Base-by-base conservation (phyloP, 768 basidiomycete genomes). In the Podaxis sp. region DNA sequence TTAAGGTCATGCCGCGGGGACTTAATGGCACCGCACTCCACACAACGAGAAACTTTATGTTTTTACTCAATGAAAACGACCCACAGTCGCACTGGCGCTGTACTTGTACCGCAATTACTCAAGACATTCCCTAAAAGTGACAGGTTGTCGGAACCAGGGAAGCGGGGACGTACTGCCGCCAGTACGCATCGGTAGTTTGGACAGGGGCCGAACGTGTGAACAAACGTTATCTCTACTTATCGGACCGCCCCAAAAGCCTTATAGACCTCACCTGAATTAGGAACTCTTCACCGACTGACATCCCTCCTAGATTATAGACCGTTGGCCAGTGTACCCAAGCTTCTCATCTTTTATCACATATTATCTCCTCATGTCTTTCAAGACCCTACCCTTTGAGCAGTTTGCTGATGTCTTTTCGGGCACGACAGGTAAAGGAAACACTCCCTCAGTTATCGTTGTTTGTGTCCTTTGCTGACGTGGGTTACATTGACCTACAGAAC, bases 401-500 rank as follows among this genome's bases (percentile, higher is more conserved):
- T 89, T 86, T 66, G 51, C 73, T 40, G 67, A 79, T 19, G 70
- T 74, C 24, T 88, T 89, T 68, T 74, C 79, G 19, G 68, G 75
- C 2, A 73, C 76, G 7, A 88, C 79, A 62, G 89, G 89, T 87
- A 49, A 49, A 41, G 57, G n/a, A 54, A 15, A n/a, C 11, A 2
- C 3, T 19, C 53, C 8, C 41, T 51, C 25, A 13, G 52, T 54
- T 38, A 56, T 57, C 50, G 33, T 25, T 37, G 33, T 17, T 27
- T 24, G 47, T 55, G 19, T 12, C 15, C 15, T n/a, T 40, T 13
- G n/a, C 49, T 61, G 27, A 47, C 33, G 7, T 43, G 25, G 29
- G 41, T 61, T 55, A 46, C 50, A 17, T 15, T 54, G 43, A 36
- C 40, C 33, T 55, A 25, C 66, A 96, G 97, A 99, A 75, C 82